Conservation (phyloP, 2,329 filamentous ascomycete species). For the Didymosphaeria variabile region DNA sequence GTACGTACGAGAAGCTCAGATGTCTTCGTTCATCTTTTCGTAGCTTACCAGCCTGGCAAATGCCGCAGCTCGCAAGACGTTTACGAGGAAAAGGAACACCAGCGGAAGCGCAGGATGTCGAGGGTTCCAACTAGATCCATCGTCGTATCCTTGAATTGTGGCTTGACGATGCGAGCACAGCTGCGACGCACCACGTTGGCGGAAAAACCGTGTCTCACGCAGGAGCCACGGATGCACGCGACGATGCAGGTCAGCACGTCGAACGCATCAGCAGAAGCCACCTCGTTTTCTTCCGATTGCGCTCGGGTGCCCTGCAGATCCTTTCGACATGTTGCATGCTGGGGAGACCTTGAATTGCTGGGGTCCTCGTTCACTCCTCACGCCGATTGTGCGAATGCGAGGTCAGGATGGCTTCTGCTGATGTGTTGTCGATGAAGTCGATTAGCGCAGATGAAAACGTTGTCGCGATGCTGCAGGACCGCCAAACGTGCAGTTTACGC, state of each 20-base stretch:
- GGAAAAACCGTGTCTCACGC: slow-evolving; percentile 5
- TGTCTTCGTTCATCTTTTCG: background rate
- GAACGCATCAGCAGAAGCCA: slow-evolving; percentile 1
- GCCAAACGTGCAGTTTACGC: slow-evolving; percentile 15
- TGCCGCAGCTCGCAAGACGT: background rate
- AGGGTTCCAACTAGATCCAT: slow-evolving; percentile 4
- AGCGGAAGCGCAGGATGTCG: slow-evolving; percentile 4
- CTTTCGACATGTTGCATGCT: background rate
- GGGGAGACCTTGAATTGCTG: too few relatives aligned
- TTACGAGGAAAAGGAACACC: background rate
- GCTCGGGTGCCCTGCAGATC: slow-evolving; percentile 8
- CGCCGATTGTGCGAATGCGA: background rate
- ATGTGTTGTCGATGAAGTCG: background rate
- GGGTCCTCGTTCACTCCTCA: background rate
- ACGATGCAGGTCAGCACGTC: slow-evolving; percentile 2
- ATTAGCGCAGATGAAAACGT: background rate
- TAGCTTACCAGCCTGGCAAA: background rate
- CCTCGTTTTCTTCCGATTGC: slow-evolving; percentile 9
- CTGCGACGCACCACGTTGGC: slow-evolving; percentile 5
- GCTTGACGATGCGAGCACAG: slow-evolving; percentile 6
- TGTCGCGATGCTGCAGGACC: slow-evolving; percentile 15
- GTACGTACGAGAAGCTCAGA: background rate
- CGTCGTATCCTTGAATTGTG: background rate
- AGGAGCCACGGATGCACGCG: slow-evolving; percentile 2
- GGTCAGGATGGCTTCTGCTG: background rate